A percentile compares a stretch with the other conserved stretches of the same genome.
Conservation (phyloP, 768 basidiomycete species). For the Dioszegia hungarica region DNA sequence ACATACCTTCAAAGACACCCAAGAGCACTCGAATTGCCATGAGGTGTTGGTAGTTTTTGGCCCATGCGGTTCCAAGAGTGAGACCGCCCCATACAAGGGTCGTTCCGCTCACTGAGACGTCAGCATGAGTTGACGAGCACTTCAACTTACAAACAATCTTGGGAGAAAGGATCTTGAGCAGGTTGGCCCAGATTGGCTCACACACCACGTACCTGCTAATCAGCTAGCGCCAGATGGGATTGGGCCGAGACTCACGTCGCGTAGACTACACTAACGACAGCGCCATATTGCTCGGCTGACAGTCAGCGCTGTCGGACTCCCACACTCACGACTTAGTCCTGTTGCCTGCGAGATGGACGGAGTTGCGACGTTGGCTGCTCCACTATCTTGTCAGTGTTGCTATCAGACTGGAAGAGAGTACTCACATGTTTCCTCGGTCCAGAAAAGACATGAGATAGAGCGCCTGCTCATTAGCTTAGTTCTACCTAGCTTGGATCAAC, state of each 20-base stretch:
- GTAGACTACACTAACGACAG: constrained; percentile 62
- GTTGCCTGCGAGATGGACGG: constrained; percentile 4
- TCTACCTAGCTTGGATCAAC: not conserved
- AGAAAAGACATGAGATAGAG: constrained; percentile 52
- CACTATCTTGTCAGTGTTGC: not conserved
- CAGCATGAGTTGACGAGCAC: too few relatives aligned
- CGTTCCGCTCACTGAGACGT: constrained; percentile 2
- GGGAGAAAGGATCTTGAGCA: constrained; percentile 55
- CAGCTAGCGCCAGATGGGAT: constrained; percentile 47
- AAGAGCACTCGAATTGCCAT: constrained; percentile 9
- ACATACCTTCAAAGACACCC: not conserved
- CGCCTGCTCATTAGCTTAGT: not conserved
- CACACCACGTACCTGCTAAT: constrained; percentile 49
- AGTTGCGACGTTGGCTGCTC: constrained; percentile 12
- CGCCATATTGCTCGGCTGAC: constrained; percentile 9
- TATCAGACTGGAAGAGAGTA: not conserved
- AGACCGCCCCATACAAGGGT: constrained; percentile 13
- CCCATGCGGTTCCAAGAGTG: constrained; percentile 9
- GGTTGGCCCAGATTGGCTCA: constrained; percentile 18
- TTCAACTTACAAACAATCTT: constrained; percentile 51
- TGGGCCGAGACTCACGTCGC: constrained; percentile 49
- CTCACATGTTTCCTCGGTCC: constrained; percentile 77
- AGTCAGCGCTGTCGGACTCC: not conserved
- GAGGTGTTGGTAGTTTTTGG: constrained; percentile 3
- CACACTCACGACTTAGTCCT: not conserved